Percentiles rank a stretch among this genome's conserved stretches.
Evolutionary conservation across 2,329 filamentous ascomycete species (phyloP).

Genomic region (Aspergillus aculeatus): DNA sequence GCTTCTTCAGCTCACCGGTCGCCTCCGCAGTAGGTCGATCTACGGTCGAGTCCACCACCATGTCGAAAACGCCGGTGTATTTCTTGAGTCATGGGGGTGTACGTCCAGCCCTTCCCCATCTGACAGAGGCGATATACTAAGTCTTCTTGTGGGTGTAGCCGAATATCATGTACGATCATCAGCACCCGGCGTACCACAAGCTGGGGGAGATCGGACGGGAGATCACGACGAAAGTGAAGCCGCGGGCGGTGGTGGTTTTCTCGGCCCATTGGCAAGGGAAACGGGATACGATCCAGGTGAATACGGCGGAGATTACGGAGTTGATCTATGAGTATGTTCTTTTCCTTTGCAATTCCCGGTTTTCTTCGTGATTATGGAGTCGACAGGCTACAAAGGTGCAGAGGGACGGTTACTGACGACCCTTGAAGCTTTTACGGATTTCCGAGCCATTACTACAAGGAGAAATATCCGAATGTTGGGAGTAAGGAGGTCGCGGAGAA

Average conservation of each 20-base stretch:
- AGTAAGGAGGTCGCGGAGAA: conserved; percentile 59
- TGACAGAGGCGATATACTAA: no score
- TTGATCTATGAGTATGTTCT: conserved; percentile 65
- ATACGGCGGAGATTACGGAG: conserved; percentile 62
- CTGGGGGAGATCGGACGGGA: conserved; percentile 66
- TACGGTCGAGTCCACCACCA: neutral
- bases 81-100: conserved; percentile 53
- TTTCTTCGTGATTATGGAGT: no score
- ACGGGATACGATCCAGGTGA: conserved; percentile 60
- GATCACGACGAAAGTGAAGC: conserved; percentile 68
- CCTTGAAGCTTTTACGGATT: conserved; percentile 65
- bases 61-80: conserved; percentile 49
- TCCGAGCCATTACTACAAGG: conserved; percentile 66
- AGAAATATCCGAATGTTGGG: conserved; percentile 64
- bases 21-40: neutral
- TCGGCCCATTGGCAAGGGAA: conserved; percentile 73
- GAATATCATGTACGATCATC: conserved; percentile 65
- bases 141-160: conserved; percentile 40
- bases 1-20: neutral
- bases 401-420: neutral
- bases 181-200: conserved; percentile 65
- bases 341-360: neutral
- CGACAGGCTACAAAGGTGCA: no score
- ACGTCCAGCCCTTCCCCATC: conserved; percentile 12
- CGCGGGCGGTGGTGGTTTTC: conserved; percentile 71